Evolutionary conservation across 2,329 filamentous ascomycete species (phyloP).

Genomic region (Claviceps paspali): DNA sequence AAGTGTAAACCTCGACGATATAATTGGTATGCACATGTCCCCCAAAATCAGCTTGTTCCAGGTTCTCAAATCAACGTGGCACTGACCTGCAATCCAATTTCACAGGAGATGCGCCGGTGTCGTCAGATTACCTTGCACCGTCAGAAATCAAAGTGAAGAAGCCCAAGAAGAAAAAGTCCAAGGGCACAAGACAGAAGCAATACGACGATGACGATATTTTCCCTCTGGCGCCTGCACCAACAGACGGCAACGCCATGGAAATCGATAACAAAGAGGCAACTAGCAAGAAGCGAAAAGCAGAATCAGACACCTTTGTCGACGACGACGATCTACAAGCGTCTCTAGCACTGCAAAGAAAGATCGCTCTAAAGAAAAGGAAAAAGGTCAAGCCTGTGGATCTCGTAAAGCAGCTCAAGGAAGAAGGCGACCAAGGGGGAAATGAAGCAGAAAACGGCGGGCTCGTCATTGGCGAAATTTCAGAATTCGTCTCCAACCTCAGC

Average conservation of each 20-base stretch:
- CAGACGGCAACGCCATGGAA: slow-evolving; percentile 51
- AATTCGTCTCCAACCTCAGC: slow-evolving; percentile 79
- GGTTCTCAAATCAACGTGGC: background rate
- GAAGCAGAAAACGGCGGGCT: slow-evolving; percentile 39
- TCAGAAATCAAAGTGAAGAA: slow-evolving; percentile 89
- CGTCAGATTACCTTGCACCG: slow-evolving; percentile 78
- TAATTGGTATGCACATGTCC: slow-evolving; percentile 30
- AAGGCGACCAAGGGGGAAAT: slow-evolving; percentile 30
- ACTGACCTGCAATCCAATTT: background rate
- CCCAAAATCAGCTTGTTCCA: background rate
- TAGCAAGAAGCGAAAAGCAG: slow-evolving; percentile 47
- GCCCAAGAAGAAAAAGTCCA: slow-evolving; percentile 83
- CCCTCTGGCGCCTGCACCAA: slow-evolving; percentile 21
- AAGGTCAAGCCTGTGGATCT: slow-evolving; percentile 75
- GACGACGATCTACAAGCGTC: slow-evolving; percentile 86
- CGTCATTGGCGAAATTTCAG: slow-evolving; percentile 89
- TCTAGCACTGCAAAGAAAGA: slow-evolving; percentile 66
- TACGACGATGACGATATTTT: slow-evolving; percentile 49
- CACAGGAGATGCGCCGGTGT: slow-evolving; percentile 17
- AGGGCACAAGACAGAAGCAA: slow-evolving; percentile 55
- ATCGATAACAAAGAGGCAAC: slow-evolving; percentile 43
- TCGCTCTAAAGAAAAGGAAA: slow-evolving; percentile 83
- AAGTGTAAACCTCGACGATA: slow-evolving; percentile 67
- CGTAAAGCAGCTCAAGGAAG: slow-evolving; percentile 57
- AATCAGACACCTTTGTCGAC: slow-evolving; percentile 61